Evolutionary conservation across 2,329 filamentous ascomycete genomes (phyloP).

Genomic region (Aureobasidium mangrovei): DNA sequence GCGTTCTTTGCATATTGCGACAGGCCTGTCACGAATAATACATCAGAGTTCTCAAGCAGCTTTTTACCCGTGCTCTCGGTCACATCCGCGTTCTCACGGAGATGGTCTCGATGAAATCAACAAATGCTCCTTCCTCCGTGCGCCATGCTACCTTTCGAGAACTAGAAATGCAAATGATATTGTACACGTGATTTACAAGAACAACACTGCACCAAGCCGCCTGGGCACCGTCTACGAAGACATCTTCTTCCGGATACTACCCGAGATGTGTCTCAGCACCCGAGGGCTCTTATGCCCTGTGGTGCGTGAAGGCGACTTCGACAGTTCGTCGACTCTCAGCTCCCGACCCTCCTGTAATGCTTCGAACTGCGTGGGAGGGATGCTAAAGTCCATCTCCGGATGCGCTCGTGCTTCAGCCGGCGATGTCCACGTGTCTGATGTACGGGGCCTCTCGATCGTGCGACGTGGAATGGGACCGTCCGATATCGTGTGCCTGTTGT

Average conservation of each 20-base stretch:
- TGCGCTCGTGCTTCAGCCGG: background rate
- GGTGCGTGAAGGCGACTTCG: background rate
- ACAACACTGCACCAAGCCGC: background rate
- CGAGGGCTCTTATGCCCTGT: background rate
- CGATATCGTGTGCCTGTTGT: background rate
- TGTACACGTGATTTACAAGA: background rate
- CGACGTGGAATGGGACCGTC: background rate
- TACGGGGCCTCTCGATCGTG: background rate
- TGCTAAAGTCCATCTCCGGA: background rate
- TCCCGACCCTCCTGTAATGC: background rate
- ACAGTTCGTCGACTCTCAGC: background rate
- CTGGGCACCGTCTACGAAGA: background rate
- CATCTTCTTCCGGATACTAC: slow-evolving; percentile 4
- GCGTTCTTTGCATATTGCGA: background rate
- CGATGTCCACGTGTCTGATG: background rate
- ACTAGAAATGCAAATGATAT: too few species aligned
- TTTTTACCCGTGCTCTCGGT: too few species aligned
- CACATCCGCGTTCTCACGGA: too few species aligned
- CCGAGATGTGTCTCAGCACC: background rate
- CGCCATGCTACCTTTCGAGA: too few species aligned
- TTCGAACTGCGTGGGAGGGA: background rate
- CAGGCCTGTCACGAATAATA: too few species aligned
- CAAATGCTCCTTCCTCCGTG: too few species aligned
- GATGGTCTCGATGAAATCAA: too few species aligned
- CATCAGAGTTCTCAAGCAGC: too few species aligned